Conservation (phyloP, 2,329 filamentous ascomycete genomes). For the Sordariomycetes sp. region DNA sequence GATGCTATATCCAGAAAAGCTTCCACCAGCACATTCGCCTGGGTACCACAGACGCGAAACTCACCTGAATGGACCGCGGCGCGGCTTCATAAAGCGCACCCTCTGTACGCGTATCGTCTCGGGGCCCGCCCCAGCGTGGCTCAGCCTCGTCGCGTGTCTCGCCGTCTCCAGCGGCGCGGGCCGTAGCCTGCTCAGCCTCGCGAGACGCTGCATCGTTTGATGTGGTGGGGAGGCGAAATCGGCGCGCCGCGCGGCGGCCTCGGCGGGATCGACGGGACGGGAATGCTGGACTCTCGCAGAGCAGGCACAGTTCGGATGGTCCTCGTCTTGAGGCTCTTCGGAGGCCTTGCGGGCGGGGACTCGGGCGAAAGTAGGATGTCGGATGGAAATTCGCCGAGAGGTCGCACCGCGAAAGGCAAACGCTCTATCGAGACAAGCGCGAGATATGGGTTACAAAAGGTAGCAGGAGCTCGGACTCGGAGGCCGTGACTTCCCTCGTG, state of each 20-base stretch:
- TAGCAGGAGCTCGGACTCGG: too few relatives aligned
- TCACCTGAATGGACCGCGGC: conserved; percentile 10
- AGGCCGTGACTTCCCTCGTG: too few relatives aligned
- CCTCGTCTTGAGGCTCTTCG: too few relatives aligned
- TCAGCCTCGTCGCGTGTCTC: background rate
- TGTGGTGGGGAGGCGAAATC: background rate
- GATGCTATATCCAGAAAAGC: background rate
- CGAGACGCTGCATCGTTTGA: conserved; percentile 2
- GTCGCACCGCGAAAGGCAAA: too few relatives aligned
- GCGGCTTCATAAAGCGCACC: background rate
- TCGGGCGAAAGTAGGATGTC: too few relatives aligned
- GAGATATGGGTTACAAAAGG: too few relatives aligned
- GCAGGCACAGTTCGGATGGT: too few relatives aligned
- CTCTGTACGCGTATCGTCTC: background rate
- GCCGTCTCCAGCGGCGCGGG: background rate
- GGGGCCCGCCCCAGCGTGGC: background rate
- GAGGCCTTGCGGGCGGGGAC: too few relatives aligned
- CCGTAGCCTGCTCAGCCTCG: conserved; percentile 3
- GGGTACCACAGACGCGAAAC: conserved; percentile 10
- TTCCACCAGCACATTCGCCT: background rate
- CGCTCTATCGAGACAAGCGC: too few relatives aligned
- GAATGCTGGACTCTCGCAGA: background rate
- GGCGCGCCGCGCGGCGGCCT: conserved; percentile 2
- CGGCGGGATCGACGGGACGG: background rate
- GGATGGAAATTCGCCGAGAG: too few relatives aligned